Evolutionary conservation across 768 basidiomycete species (phyloP), one percentile per base, ranked within the genome.

Genomic region (Lentinus tigrinus): DNA sequence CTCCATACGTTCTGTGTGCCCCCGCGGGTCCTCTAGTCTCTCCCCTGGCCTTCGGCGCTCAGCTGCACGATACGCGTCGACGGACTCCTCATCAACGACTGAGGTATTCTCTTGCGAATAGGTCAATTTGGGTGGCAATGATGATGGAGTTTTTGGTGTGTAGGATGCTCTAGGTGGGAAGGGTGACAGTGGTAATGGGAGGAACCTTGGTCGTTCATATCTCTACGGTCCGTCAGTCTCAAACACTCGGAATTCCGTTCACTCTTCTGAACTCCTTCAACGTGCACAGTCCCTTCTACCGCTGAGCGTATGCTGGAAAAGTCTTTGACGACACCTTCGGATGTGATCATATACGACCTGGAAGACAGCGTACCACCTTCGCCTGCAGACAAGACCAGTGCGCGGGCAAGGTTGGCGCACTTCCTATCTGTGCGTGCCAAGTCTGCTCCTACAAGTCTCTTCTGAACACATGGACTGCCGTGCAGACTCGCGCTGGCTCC

Each of bases 271-370:
- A 42, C 21, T 58, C 49, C 47, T 7, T 14, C 7, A 21, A 31
- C 21, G 44, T 40, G 40, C 16, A 27, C 60, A 85, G 94, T 96
- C 3, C 94, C 94, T 3, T 80, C 87, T 5, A 88, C 92, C 1
- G 88, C 86, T 13, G 83, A 88, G 36, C 81, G 84, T 40, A 93
- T 93, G 88, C 83, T 96, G 34, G 76, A 85, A 63, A 95, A 94
- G 69, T 90, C 90, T 0, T 76, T 90, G 44, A 70, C 66, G 10
- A 76, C 78, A 14, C 69, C 73, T 2, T 85, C 92, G 2, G 94
- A 96, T 59, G 79, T 88, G 42, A 76, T 94, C 36, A 87, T 93
- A 24, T 95, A 93, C 66, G 94, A 96, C 75, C 77, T 96, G 13
- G 94, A 95, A 70, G 94, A 96, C 70, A 89, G 89, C 59, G 84